Conservation (phyloP, 768 basidiomycete genomes). For the Phallus indusiatus region DNA sequence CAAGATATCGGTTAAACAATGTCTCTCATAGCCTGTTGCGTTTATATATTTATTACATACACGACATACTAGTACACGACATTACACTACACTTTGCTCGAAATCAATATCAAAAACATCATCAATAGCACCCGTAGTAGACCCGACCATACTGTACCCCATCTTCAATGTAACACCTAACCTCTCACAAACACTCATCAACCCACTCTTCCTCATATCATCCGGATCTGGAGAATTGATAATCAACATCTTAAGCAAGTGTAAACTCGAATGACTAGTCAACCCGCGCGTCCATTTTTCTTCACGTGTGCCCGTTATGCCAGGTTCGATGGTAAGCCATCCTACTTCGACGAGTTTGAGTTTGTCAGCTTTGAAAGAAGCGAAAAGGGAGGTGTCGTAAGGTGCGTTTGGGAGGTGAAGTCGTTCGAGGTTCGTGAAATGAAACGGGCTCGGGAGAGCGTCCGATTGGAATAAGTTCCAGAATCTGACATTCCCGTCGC, state of each 20-base stretch:
- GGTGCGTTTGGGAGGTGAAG: conserved; percentile 5
- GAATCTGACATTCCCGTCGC: not conserved
- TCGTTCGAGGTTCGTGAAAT: conserved; percentile 7
- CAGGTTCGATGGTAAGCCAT: not conserved
- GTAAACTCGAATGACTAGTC: conserved; percentile 1
- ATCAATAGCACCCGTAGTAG: not conserved
- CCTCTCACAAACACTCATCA: not conserved
- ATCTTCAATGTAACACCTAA: not conserved
- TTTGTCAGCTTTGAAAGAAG: conserved; percentile 9
- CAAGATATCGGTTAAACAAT: too few species aligned
- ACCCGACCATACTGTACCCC: not conserved
- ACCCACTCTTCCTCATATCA: not conserved
- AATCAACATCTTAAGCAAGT: not conserved
- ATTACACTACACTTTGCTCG: not conserved
- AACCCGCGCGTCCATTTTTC: conserved; percentile 5
- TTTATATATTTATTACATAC: too few species aligned
- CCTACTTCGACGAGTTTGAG: conserved; percentile 9
- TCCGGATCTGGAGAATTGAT: conserved; percentile 6
- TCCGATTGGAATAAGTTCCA: not conserved
- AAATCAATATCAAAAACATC: not conserved
- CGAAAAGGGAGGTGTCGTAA: conserved; percentile 5
- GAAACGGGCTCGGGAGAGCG: not conserved
- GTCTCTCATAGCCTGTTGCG: too few species aligned
- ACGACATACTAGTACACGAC: too few species aligned
- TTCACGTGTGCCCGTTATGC: not conserved